Conservation (phyloP, 257 asterid genomes). For the Gynochthodes officinalis region DNA sequence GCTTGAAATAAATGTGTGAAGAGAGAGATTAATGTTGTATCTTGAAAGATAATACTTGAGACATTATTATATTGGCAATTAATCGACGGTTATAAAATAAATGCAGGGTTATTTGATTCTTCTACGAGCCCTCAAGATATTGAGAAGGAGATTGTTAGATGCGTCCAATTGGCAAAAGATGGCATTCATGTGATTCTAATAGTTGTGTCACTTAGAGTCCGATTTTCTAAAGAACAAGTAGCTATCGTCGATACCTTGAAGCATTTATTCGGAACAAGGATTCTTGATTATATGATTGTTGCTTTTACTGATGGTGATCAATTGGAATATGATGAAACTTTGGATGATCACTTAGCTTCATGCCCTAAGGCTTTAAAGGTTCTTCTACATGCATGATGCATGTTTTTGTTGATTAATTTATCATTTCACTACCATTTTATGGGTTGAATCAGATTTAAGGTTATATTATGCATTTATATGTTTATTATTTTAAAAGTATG, state of each 20-base stretch:
- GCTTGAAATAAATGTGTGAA: no score
- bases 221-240: conserved; percentile 69
- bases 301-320: conserved; percentile 75
- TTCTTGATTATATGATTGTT: conserved; percentile 60
- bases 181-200: conserved; percentile 62
- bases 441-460: no score
- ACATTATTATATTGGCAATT: no score
- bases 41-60: no score
- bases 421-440: neutral
- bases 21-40: no score
- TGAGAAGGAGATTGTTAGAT: neutral
- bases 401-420: neutral
- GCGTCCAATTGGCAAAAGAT: neutral
- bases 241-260: conserved; percentile 52
- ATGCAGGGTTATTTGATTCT: conserved; percentile 1
- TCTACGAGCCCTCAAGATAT: neutral
- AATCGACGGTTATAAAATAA: no score
- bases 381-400: no score
- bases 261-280: conserved; percentile 15
- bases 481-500: no score
- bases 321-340: conserved; percentile 47
- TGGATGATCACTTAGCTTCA: conserved; percentile 36
- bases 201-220: conserved; percentile 54
- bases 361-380: conserved; percentile 54
- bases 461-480: no score